Conservation (phyloP, 768 basidiomycete species). For the Hericium coralloides region DNA sequence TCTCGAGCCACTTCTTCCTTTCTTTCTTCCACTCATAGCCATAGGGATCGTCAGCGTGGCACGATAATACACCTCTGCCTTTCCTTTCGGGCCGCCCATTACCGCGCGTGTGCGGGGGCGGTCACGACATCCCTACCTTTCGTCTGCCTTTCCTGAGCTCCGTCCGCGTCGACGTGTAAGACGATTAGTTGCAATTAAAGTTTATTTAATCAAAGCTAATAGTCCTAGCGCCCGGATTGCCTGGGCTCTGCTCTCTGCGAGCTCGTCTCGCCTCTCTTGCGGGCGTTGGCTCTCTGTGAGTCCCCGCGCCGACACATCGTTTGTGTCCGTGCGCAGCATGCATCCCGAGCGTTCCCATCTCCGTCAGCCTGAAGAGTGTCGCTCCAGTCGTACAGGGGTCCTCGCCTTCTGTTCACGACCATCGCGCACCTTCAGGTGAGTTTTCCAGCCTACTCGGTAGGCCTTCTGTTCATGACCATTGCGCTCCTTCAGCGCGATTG, state of each 20-base stretch:
- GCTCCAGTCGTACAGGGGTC: not conserved
- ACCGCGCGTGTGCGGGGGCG: too few relatives aligned
- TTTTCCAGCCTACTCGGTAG: not conserved
- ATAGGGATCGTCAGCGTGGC: too few relatives aligned
- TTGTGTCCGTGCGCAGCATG: not conserved
- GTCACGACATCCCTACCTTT: too few relatives aligned
- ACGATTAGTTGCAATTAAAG: too few relatives aligned
- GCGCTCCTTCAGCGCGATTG: not conserved
- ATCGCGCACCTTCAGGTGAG: not conserved
- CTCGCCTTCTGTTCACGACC: not conserved
- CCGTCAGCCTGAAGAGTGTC: not conserved
- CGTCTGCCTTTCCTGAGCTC: too few relatives aligned
- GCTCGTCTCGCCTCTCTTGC: not conserved
- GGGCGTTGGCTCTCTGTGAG: not conserved
- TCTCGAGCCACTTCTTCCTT: too few relatives aligned
- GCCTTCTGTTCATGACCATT: not conserved
- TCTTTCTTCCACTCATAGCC: too few relatives aligned
- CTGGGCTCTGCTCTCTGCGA: not conserved
- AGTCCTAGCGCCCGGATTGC: not conserved
- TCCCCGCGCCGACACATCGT: not conserved
- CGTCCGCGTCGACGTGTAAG: too few relatives aligned
- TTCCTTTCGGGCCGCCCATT: too few relatives aligned
- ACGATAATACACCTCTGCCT: too few relatives aligned
- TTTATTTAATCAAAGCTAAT: too few relatives aligned
- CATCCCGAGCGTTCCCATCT: not conserved